A percentile compares a stretch with the other conserved stretches of the same genome.
These are phyloP conservation scores for Cladosporium sp. DNA, from an alignment of 2,329 filamentous ascomycete genomes.

Conservation along the genomic window DNA sequence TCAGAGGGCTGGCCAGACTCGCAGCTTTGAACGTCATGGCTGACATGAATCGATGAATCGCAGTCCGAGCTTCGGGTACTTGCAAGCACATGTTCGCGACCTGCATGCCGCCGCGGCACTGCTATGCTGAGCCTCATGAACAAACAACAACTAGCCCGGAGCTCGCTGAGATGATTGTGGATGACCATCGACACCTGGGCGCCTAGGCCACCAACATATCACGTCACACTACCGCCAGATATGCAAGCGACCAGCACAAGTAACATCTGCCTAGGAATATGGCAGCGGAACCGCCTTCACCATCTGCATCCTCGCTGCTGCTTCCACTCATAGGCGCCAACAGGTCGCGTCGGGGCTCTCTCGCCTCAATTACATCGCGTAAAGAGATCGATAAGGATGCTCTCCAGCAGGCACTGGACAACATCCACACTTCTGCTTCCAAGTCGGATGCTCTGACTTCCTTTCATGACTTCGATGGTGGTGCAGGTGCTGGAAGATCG, in stretches of 20 bases:
- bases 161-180: neutral
- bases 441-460: constrained; percentile 80
- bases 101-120: constrained; percentile 3
- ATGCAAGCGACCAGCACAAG: constrained; percentile 11
- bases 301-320: constrained; percentile 25
- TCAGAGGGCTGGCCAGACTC: too few relatives aligned
- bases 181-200: neutral
- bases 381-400: constrained; percentile 63
- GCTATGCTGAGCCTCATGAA: neutral
- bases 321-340: constrained; percentile 28
- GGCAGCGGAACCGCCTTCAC: constrained; percentile 26
- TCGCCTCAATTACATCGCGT: constrained; percentile 36
- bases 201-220: neutral
- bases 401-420: constrained; percentile 72
- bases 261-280: constrained; percentile 15
- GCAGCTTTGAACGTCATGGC: too few relatives aligned
- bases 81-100: neutral
- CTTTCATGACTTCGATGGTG: constrained; percentile 91
- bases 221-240: constrained; percentile 12
- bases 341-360: constrained; percentile 34
- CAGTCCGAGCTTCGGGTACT: neutral
- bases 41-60: too few relatives aligned
- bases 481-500: constrained; percentile 33
- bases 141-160: constrained; percentile 1
- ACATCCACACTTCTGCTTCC: constrained; percentile 85